Conservation (phyloP, 1,284 basidiomycete species). For the Rhodotorula sp. region DNA sequence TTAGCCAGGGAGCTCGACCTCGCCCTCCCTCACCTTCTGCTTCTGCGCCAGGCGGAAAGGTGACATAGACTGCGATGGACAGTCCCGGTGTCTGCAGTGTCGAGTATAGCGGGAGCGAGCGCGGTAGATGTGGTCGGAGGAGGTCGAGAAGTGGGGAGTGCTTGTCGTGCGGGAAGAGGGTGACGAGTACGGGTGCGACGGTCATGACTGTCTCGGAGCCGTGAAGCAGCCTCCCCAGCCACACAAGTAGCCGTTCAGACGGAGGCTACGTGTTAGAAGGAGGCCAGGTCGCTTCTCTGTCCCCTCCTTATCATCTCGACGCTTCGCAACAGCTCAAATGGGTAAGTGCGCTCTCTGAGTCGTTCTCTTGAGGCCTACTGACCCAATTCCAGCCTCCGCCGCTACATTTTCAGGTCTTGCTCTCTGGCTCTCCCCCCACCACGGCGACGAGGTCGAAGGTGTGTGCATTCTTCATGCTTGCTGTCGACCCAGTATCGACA, state of each 20-base stretch:
- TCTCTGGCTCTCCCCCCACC: slow-evolving; percentile 12
- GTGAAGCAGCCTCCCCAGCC: too few species aligned
- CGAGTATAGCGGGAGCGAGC: slow-evolving; percentile 15
- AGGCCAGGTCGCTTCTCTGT: background rate
- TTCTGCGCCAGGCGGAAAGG: background rate
- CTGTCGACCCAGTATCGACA: background rate
- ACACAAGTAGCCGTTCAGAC: too few species aligned
- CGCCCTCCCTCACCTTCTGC: background rate
- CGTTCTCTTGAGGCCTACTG: background rate
- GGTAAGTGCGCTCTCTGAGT: too few species aligned
- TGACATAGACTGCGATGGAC: background rate
- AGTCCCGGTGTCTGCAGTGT: slow-evolving; percentile 5
- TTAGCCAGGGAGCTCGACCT: background rate
- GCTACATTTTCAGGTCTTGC: slow-evolving; percentile 22
- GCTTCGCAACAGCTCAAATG: too few species aligned
- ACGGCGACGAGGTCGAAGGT: background rate
- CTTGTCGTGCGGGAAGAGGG: background rate
- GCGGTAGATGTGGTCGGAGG: slow-evolving; percentile 1
- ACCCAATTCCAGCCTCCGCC: background rate
- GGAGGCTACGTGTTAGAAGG: too few species aligned
- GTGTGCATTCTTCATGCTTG: background rate
- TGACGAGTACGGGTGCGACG: too few species aligned
- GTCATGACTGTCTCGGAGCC: too few species aligned
- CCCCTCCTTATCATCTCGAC: background rate
- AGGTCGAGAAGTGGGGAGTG: slow-evolving; percentile 5